Percentiles rank a stretch among this genome's conserved stretches.
phyloP scores from a whole-genome alignment of 768 basidiomycete genomes.

The Suillus fuscotomentosus region DNA sequence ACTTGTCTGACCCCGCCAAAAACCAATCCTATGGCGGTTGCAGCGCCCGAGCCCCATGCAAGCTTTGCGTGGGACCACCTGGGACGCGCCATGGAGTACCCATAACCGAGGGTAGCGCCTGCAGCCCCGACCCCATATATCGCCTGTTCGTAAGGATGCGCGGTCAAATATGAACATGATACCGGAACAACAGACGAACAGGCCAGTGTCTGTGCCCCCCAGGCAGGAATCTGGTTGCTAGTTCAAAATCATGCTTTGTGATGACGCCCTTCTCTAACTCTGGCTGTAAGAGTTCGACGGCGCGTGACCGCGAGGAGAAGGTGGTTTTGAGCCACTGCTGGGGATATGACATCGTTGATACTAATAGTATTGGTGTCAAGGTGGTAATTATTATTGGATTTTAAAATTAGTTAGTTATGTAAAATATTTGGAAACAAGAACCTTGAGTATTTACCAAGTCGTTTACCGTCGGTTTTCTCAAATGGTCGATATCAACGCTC shows the following conservation, averaged over 20 bases:
- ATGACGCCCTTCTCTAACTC: conserved; percentile 28
- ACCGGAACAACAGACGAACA: conserved; percentile 30
- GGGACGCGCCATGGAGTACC: conserved; percentile 25
- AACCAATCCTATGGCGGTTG: conserved; percentile 27
- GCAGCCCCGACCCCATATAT: conserved; percentile 22
- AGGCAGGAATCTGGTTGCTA: conserved; percentile 53
- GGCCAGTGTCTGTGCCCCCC: conserved; percentile 44
- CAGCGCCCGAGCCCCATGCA: conserved; percentile 21
- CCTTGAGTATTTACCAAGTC: no score
- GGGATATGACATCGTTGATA: conserved; percentile 27
- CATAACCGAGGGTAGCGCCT: conserved; percentile 26
- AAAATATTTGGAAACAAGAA: background rate
- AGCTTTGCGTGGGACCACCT: conserved; percentile 26
- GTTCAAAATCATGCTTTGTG: conserved; percentile 51
- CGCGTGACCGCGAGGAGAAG: conserved; percentile 41
- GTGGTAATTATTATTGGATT: background rate
- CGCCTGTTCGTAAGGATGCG: conserved; percentile 12
- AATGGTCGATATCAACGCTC: background rate
- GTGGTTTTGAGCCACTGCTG: conserved; percentile 40
- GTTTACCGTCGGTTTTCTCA: no score
- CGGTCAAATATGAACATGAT: conserved; percentile 4
- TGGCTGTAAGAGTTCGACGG: conserved; percentile 28
- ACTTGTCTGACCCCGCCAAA: conserved; percentile 33
- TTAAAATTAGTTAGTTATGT: background rate
- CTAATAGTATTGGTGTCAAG: background rate